Evolutionary conservation across 2,329 filamentous ascomycete genomes (phyloP), one percentile per base, ranked within the genome.

Genomic region (Fusarium guadeloupense): DNA sequence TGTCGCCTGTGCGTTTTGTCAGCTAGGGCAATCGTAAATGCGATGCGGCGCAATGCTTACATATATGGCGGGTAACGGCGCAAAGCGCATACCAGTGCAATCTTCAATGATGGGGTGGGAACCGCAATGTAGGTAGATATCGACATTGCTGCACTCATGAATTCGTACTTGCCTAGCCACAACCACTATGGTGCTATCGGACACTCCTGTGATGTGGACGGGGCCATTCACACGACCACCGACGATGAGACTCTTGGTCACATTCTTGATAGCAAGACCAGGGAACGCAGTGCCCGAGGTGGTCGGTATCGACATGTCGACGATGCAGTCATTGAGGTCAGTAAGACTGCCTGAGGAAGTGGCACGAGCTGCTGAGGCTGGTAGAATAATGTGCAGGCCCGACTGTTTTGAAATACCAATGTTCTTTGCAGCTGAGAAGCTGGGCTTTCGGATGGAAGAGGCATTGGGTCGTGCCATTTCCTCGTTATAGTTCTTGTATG

Each of bases 91-190:
- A 13, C 81, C 83, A 20, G 77, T 83, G 73, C 94, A 98, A 65
- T 95, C 89, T 75, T 99, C 95, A 62, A 99, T 96, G 67, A 99
- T 97, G 0, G 95, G 95, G 59, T 93, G 87, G 69, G 91, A 95
- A 1, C 82, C 81, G 71, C 91, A 93, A 64, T 89, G 85, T 54
- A 99, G 80, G 73, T 98, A 98, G 10, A 99, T 83, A 64, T 92
- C 87, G 30, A 96, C 90, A 58, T 93, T 85, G 38, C 79, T 81
- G 71, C 92, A 96, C 64, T 94, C 90, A 73, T 99, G 95, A 80
- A 99, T 94, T 19, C 95, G 86, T 69, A 97, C 92, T 75, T 99
- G 95, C n/a, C 90, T 84, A 46, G 91, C 90, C 7, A 86, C 83
- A 4, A 97, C 87, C 0, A 97, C 86, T 13, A 96, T 75, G n/a